Base-by-base conservation (phyloP, 2,329 filamentous ascomycete species). In the Ceratocystiopsis brevicomis region DNA sequence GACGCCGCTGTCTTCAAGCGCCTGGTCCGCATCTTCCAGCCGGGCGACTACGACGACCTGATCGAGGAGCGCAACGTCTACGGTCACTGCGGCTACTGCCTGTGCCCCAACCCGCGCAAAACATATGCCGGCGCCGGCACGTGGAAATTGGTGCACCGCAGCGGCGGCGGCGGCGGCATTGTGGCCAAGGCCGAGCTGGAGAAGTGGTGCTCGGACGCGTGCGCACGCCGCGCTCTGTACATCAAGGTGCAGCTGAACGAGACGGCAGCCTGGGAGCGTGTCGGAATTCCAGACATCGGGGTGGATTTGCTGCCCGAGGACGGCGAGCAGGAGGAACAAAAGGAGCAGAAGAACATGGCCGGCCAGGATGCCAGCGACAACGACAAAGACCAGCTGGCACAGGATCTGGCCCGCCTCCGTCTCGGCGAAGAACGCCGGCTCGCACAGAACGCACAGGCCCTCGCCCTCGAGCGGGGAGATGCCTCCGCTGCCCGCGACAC, bases 61-160 rank as follows among this genome's bases (percentile, higher is more conserved):
- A 77, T 95, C 47, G 72, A 81, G 50, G 90, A 98, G 65, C 81
- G 90, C 53, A 92, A 93, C 57, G 80, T 84, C 50, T 78, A 83
- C 52, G 73, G 71, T 38, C 68, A 73, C 17, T 98, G 90, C 61
- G 90, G 86, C 1, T 96, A 95, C 57, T 67, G 73, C 0, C 68
- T 96, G 25, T 98, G 90, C 58, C 62, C 73, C 1, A 69, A 68
- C 15, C 67, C 73, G n/a, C 76, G 76, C 36, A 65, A 69, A 32
- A 66, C 67, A 32, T 66, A 71, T 42, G 62, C 67, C 15, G 62
- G 65, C 12, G 70, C 68, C 1, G 77, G 75, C 15, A 73, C 75
- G 49, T 87, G 77, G 63, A 79, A 81, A 54, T 67, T 90, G 30
- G 62, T 80, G 18, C 25, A 30, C 25, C 25, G 10, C 25, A 60